Evolutionary conservation across 2,329 filamentous ascomycete species (phyloP).

Genomic region (Knufia petricola): DNA sequence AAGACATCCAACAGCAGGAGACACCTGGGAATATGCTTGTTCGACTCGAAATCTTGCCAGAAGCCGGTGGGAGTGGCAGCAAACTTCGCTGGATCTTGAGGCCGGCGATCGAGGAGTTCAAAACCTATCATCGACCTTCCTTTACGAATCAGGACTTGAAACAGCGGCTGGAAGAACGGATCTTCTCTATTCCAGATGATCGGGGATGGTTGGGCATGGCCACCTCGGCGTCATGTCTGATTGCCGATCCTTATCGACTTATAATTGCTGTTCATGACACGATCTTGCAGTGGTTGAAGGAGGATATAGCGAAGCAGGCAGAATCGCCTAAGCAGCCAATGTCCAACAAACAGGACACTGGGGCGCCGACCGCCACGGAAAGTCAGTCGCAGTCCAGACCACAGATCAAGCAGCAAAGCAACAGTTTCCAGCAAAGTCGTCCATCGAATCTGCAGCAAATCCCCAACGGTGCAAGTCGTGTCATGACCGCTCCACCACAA

Average conservation of each 20-base stretch:
- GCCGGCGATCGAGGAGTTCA: slow-evolving; percentile 21
- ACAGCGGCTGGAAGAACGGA: slow-evolving; percentile 16
- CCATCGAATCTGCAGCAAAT: background rate
- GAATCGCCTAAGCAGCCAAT: background rate
- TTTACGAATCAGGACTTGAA: slow-evolving; percentile 15
- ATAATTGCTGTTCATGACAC: slow-evolving; percentile 18
- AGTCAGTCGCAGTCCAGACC: background rate
- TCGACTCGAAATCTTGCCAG: slow-evolving; percentile 19
- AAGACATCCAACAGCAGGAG: slow-evolving; percentile 11
- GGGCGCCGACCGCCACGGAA: background rate
- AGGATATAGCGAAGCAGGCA: slow-evolving; percentile 4
- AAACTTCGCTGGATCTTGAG: slow-evolving; percentile 17
- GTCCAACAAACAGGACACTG: background rate
- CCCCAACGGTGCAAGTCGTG: background rate
- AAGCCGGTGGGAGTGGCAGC: slow-evolving; percentile 11
- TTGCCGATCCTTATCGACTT: slow-evolving; percentile 15
- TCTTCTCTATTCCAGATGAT: slow-evolving; percentile 14
- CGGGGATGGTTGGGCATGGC: slow-evolving; percentile 19
- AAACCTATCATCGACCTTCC: slow-evolving; percentile 19
- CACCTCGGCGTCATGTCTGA: slow-evolving; percentile 16
- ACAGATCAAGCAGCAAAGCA: background rate
- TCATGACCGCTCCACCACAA: slow-evolving; percentile 1
- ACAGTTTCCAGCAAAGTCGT: background rate
- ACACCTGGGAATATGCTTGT: slow-evolving; percentile 16
- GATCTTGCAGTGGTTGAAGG: slow-evolving; percentile 16